These are phyloP conservation scores for Phytophthora pistaciae DNA, from an alignment of 352 stramenopile species.

Conservation along the genomic window DNA sequence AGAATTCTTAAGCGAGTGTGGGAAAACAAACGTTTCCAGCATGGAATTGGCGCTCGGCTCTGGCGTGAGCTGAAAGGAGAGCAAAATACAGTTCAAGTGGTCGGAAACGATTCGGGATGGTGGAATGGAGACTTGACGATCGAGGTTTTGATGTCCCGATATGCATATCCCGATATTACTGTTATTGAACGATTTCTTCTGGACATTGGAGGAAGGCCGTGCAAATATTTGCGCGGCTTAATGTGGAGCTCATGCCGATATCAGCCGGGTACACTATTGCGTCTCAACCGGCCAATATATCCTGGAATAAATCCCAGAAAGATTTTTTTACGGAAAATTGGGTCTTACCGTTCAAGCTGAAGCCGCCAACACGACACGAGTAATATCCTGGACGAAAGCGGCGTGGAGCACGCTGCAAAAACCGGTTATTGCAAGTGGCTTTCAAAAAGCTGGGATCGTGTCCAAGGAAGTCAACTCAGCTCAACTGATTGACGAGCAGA, in stretches of 20 bases:
- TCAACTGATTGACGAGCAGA: no score
- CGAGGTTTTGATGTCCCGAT: neutral
- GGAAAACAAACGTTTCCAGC: neutral
- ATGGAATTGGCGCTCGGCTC: neutral
- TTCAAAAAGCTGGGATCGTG: no score
- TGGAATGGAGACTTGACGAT: neutral
- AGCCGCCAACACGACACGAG: no score
- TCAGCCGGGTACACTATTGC: conserved; percentile 9
- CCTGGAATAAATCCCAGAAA: no score
- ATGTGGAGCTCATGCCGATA: neutral
- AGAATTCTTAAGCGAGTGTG: neutral
- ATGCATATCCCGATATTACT: neutral
- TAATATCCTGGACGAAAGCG: no score
- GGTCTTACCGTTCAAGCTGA: no score
- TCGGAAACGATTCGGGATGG: neutral
- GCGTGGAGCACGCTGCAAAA: no score
- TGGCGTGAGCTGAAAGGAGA: neutral
- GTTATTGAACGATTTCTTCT: neutral
- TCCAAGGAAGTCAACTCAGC: no score
- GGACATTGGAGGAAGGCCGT: conserved; percentile 7
- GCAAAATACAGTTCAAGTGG: neutral
- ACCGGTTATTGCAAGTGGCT: no score
- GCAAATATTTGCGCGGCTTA: neutral
- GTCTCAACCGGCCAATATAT: no score
- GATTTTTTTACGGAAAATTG: no score